A percentile compares a stretch with the other conserved stretches of the same genome.
These are phyloP conservation scores for Epichloe hybrida DNA, from an alignment of 2,329 filamentous ascomycete genomes.

Conservation along the genomic window DNA sequence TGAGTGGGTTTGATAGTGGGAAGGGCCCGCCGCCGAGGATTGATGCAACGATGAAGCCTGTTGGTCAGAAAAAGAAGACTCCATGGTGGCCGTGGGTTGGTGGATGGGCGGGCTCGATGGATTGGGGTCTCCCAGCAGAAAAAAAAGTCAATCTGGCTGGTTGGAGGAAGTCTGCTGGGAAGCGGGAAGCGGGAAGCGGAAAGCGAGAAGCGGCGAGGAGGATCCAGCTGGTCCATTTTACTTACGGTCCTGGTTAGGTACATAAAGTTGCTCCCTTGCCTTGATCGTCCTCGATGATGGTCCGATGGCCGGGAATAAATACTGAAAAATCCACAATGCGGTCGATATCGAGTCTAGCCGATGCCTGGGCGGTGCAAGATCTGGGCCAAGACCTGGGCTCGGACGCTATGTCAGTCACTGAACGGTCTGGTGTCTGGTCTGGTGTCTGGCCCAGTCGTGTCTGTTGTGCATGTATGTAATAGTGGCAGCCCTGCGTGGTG, in stretches of 20 bases:
- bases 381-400: too few species aligned
- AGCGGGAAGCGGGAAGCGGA: neutral
- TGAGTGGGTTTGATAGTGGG: neutral
- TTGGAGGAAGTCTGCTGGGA: neutral
- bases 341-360: neutral
- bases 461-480: too few species aligned
- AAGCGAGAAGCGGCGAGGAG: neutral
- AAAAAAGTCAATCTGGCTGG: slow-evolving; percentile 1
- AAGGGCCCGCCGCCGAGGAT: neutral
- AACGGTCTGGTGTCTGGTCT: too few species aligned
- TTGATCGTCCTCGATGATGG: neutral
- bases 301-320: neutral
- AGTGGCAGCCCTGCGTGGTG: too few species aligned
- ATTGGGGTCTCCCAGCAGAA: neutral
- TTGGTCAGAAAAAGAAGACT: neutral
- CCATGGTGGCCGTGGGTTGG: slow-evolving; percentile 1
- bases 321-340: neutral
- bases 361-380: neutral
- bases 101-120: neutral
- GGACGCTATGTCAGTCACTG: too few species aligned
- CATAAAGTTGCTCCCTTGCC: neutral
- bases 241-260: neutral
- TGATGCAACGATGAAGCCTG: neutral
- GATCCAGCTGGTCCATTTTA: neutral
- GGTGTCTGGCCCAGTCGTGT: too few species aligned